Conservation (phyloP, 768 basidiomycete genomes). For the Collybia mongolica region DNA sequence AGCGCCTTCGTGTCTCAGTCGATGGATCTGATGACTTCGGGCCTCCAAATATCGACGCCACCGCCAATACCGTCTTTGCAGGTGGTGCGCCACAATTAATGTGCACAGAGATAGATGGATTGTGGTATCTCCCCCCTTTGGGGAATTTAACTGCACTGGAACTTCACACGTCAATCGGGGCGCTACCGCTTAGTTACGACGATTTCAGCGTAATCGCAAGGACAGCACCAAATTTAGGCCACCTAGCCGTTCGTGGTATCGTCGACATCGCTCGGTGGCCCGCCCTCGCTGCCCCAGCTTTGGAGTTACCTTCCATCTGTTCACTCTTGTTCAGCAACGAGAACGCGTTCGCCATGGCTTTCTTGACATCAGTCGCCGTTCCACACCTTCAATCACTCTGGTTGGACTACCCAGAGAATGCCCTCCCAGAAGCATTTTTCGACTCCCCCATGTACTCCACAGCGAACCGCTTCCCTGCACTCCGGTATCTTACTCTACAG, state of each 20-base stretch:
- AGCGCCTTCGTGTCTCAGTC: constrained; percentile 19
- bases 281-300: constrained; percentile 10
- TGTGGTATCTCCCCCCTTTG: constrained; percentile 23
- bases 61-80: constrained; percentile 1
- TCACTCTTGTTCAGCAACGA: constrained; percentile 26
- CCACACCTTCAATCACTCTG: constrained; percentile 34
- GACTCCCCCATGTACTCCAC: no score
- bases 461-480: constrained; percentile 22
- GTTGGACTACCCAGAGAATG: constrained; percentile 22
- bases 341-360: constrained; percentile 20
- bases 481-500: constrained; percentile 32
- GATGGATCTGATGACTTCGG: constrained; percentile 4
- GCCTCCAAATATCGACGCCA: background rate
- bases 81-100: constrained; percentile 12
- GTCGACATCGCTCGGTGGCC: constrained; percentile 18
- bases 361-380: constrained; percentile 25
- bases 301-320: constrained; percentile 21
- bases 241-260: constrained; percentile 28
- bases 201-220: background rate
- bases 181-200: background rate
- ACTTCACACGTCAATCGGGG: constrained; percentile 16
- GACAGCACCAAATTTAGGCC: constrained; percentile 20
- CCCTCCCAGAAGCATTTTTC: no score
- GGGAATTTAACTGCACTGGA: constrained; percentile 30
- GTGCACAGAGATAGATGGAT: constrained; percentile 5